Evolutionary conservation across 139 green algal species (phyloP).

Genomic region (Eudorina sp.): DNA sequence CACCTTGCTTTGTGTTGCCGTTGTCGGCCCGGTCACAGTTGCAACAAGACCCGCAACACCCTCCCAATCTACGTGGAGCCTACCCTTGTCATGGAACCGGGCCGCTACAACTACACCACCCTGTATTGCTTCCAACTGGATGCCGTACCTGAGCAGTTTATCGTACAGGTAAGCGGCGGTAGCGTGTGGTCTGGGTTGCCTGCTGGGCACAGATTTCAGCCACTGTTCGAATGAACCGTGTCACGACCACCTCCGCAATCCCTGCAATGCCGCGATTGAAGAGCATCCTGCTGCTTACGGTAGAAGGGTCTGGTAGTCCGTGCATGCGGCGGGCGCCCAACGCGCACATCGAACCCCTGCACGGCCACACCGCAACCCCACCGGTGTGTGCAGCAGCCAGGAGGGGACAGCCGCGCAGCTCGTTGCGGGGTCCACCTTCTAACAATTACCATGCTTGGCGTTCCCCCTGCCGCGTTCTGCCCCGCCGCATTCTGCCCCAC

Average conservation of each 20-base stretch:
- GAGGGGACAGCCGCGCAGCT: background rate
- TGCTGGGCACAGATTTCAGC: background rate
- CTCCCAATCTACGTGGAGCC: background rate
- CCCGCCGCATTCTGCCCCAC: background rate
- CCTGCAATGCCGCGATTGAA: background rate
- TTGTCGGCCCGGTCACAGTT: background rate
- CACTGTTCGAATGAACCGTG: too few relatives aligned
- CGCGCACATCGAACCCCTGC: too few relatives aligned
- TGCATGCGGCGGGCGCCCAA: too few relatives aligned
- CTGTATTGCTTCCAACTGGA: background rate
- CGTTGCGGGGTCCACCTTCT: background rate
- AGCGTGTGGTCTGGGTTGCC: background rate
- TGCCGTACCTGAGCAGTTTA: background rate
- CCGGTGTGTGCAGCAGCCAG: background rate
- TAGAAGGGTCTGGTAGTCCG: background rate
- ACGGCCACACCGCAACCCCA: too few relatives aligned
- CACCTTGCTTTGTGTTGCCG: background rate
- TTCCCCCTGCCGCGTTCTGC: background rate
- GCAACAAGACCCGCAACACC: background rate
- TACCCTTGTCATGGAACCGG: background rate
- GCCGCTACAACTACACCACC: background rate
- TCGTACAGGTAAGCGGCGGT: background rate
- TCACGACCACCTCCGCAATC: too few relatives aligned
- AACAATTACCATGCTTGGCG: background rate
- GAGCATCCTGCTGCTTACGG: background rate